A percentile compares a stretch with the other conserved stretches of the same genome.
These are phyloP conservation scores for Mycena haematopus DNA, from an alignment of 768 basidiomycete genomes.

Conservation along the genomic window DNA sequence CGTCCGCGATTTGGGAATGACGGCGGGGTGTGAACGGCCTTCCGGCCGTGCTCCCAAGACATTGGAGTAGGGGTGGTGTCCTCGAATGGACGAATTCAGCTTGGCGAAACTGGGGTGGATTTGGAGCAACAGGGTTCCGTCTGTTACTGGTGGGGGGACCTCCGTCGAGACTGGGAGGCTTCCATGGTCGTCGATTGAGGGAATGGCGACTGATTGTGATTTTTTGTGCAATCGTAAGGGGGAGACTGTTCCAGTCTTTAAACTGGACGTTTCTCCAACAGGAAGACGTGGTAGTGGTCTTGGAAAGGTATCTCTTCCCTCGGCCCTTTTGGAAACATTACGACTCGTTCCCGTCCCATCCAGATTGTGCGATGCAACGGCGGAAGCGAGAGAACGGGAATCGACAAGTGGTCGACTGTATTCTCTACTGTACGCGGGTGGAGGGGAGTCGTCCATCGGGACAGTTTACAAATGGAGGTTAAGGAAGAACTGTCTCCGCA, in stretches of 20 bases:
- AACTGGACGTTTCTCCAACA: slow-evolving; percentile 1
- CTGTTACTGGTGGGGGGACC: background rate
- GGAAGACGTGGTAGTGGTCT: slow-evolving; percentile 24
- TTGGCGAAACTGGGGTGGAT: slow-evolving; percentile 21
- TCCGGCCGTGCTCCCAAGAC: background rate
- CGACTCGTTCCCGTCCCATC: background rate
- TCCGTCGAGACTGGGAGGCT: slow-evolving; percentile 14
- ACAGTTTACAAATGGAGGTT: background rate
- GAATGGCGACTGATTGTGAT: slow-evolving; percentile 17
- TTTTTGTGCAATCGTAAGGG: slow-evolving; percentile 29
- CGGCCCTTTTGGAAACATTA: slow-evolving; percentile 16
- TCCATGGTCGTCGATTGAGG: slow-evolving; percentile 24
- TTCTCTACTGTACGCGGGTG: slow-evolving; percentile 27
- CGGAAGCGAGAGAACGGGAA: background rate
- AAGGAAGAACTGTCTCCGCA: slow-evolving; percentile 5
- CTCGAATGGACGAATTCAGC: slow-evolving; percentile 7
- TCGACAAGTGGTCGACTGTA: slow-evolving; percentile 9
- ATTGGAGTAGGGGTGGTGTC: slow-evolving; percentile 1
- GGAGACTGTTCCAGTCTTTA: slow-evolving; percentile 15
- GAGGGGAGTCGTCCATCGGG: slow-evolving; percentile 27
- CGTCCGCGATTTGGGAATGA: background rate
- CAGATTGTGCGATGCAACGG: slow-evolving; percentile 4
- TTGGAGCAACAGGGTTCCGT: slow-evolving; percentile 6
- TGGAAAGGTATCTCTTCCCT: slow-evolving; percentile 18
- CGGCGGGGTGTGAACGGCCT: slow-evolving; percentile 2